Percentiles rank a stretch among this genome's conserved stretches.
These are phyloP conservation scores for Azolla pinnata DNA, from an alignment of 75 land plant species.

Conservation along the genomic window DNA sequence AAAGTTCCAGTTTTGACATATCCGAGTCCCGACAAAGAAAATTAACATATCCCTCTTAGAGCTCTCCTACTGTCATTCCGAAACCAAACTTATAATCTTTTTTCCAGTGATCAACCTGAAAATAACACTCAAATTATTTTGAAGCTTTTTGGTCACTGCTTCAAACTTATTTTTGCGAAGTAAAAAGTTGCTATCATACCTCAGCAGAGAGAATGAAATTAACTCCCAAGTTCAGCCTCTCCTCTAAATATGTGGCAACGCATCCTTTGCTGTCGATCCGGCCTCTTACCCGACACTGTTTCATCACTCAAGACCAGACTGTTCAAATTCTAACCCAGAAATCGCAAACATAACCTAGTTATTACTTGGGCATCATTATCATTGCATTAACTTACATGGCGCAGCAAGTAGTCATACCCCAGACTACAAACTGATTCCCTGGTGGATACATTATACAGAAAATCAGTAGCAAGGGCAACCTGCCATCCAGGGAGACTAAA, in stretches of 20 bases:
- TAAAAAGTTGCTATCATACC: conserved; percentile 25
- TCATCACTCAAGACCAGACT: too few relatives aligned
- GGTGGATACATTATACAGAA: conserved; percentile 76
- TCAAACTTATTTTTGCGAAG: background rate
- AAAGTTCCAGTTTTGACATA: too few relatives aligned
- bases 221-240: conserved; percentile 82
- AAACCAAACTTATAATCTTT: conserved; percentile 97
- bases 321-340: too few relatives aligned
- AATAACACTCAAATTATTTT: background rate
- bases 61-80: conserved; percentile 91
- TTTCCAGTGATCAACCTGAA: conserved; percentile 92
- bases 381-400: conserved; percentile 54
- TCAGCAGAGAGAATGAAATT: conserved; percentile 93
- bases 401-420: conserved; percentile 92
- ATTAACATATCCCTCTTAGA: background rate
- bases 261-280: conserved; percentile 81
- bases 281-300: conserved; percentile 85
- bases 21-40: too few relatives aligned
- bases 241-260: conserved; percentile 70
- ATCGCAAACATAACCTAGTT: background rate
- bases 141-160: background rate
- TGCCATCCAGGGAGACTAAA: conserved; percentile 8
- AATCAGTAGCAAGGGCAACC: conserved; percentile 91
- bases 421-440: conserved; percentile 75
- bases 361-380: too few relatives aligned